Base-by-base conservation (phyloP, 2,329 filamentous ascomycete species). In the Monilinia polystroma region DNA sequence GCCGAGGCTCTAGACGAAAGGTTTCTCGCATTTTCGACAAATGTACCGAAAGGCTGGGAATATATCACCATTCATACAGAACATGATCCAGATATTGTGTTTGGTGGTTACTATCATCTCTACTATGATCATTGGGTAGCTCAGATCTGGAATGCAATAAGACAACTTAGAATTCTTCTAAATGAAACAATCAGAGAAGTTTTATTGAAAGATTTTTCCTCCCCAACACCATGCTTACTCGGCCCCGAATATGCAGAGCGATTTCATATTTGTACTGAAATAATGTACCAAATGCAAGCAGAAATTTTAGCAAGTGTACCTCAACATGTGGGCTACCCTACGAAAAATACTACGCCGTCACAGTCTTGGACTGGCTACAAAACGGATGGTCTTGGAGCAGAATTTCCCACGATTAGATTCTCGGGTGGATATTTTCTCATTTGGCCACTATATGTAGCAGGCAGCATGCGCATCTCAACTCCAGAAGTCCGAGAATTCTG, bases 371-470 rank as follows among this genome's bases (percentile, higher is more conserved):
- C 20, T 14, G 51, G 35, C n/a, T 60, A 43, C 26, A 14, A 29
- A 32, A 51, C 10, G 18, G 53, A 64, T 4, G 29, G 52, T 1
- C 16, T 38, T 6, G n/a, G n/a, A 16, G 35, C 26, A 6, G 67
- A 68, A 12, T 45, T 55, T 2, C 55, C 68, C n/a, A 38, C 49
- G 11, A 55, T 70, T 26, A 63, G 64, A 2, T 68, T 68, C 29
- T 70, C 70, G 2, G 70, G 70, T 10, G 72, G 69, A 3, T 67
- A 70, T 32, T 75, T 75, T 35, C 43, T 75, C 0, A 69, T 76
- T 4, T 76, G 74, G 74, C 74, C 74, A 2, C 62, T 75, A 8
- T 76, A 68, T 60, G 67, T 74, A 49, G 72, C 66, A 18, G 74
- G 72, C 0, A 66, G 69, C 4, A 60, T 72, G 43, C 70, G 71